These are phyloP conservation scores for Chaetomium sp. DNA, from an alignment of 2,329 filamentous ascomycete species.

Conservation along the genomic window DNA sequence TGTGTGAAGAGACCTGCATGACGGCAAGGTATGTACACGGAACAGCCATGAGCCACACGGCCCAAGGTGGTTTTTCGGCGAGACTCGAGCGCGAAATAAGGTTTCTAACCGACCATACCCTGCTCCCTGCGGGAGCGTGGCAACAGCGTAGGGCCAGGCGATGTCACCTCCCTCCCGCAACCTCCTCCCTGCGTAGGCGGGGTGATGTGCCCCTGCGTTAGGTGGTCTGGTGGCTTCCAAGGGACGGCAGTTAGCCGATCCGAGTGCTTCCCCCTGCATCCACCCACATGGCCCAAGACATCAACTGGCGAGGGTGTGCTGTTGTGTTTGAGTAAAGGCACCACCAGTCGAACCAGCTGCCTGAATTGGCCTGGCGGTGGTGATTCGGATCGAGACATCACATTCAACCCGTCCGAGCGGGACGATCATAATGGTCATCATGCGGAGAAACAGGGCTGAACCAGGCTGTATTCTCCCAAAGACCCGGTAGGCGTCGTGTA, in stretches of 20 bases:
- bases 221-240: conserved; percentile 7
- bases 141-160: background rate
- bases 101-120: conserved; percentile 1
- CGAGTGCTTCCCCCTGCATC: conserved; percentile 16
- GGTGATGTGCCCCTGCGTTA: conserved; percentile 20
- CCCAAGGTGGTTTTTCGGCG: conserved; percentile 14
- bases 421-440: conserved; percentile 17
- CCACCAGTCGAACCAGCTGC: background rate
- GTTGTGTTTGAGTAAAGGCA: conserved; percentile 1
- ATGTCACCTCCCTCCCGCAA: conserved; percentile 5
- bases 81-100: conserved; percentile 10
- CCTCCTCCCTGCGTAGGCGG: background rate
- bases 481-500: background rate
- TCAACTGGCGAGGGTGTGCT: background rate
- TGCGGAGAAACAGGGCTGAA: conserved; percentile 7
- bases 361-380: background rate
- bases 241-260: conserved; percentile 3
- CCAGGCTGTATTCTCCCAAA: conserved; percentile 8
- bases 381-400: background rate
- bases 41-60: background rate
- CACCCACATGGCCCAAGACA: background rate
- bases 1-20: conserved; percentile 22
- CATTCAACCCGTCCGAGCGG: background rate
- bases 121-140: conserved; percentile 14
- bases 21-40: conserved; percentile 20